Conservation (phyloP, 495 filamentous ascomycete genomes). For the Lepraria neglecta region DNA sequence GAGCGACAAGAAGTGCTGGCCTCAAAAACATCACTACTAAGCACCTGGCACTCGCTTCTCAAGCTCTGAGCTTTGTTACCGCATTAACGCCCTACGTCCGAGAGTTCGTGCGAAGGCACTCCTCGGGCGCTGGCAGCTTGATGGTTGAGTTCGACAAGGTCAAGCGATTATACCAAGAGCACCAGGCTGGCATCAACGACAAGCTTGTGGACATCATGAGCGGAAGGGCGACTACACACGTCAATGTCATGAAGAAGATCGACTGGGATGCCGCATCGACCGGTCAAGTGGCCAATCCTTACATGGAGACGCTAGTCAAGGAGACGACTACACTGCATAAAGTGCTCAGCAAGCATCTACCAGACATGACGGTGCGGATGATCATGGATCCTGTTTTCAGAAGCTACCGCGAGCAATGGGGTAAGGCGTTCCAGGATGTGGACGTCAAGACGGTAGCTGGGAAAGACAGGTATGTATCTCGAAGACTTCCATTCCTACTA, state of each 20-base stretch:
- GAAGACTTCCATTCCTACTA: constrained; percentile 23
- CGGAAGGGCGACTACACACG: constrained; percentile 62
- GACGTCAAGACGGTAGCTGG: constrained; percentile 59
- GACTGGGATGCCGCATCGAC: constrained; percentile 56
- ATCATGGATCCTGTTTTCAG: constrained; percentile 90
- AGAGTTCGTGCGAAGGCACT: constrained; percentile 81
- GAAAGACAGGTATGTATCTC: constrained; percentile 60
- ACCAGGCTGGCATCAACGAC: constrained; percentile 87
- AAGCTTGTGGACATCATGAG: constrained; percentile 97
- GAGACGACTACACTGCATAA: constrained; percentile 85
- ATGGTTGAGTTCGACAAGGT: constrained; percentile 94
- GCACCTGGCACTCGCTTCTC: constrained; percentile 87
- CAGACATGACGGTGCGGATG: constrained; percentile 66
- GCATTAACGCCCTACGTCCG: constrained; percentile 83
- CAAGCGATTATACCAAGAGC: constrained; percentile 80
- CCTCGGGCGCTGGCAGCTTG: constrained; percentile 51
- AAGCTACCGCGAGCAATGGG: constrained; percentile 79
- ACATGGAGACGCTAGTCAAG: constrained; percentile 87
- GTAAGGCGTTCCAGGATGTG: constrained; percentile 63
- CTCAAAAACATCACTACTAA: constrained; percentile 95
- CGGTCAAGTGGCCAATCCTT: constrained; percentile 50
- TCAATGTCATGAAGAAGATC: constrained; percentile 67
- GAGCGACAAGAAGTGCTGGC: constrained; percentile 83
- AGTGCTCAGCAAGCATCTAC: constrained; percentile 78
- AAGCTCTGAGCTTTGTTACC: constrained; percentile 82